A percentile compares a stretch with the other conserved stretches of the same genome.
These are phyloP conservation scores for Hortiboletus rubellus DNA, from an alignment of 1,284 basidiomycete species.

Conservation along the genomic window DNA sequence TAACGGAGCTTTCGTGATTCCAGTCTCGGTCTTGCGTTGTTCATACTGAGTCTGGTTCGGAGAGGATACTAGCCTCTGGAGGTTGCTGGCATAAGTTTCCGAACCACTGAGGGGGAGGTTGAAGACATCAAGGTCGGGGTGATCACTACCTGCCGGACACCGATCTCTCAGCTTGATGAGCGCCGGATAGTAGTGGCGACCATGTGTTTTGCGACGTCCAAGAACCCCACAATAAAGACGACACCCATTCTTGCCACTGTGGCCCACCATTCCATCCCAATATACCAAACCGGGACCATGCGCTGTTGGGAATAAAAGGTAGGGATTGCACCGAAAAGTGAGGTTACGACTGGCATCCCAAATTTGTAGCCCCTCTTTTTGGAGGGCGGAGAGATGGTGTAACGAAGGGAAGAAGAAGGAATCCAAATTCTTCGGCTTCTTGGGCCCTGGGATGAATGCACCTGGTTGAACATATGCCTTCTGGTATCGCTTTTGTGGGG, in stretches of 20 bases:
- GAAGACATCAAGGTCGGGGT: neutral
- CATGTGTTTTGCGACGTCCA: neutral
- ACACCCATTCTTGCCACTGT: constrained; percentile 7
- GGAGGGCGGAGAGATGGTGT: no score
- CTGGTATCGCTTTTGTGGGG: no score
- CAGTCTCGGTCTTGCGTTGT: no score
- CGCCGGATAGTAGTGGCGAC: no score
- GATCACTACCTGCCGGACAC: neutral
- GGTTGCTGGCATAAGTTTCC: neutral
- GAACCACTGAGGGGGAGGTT: neutral
- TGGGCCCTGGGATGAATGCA: no score
- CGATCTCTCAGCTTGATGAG: neutral
- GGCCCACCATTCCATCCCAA: constrained; percentile 6
- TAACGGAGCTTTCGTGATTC: no score
- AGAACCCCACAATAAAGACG: constrained; percentile 2
- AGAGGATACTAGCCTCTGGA: neutral
- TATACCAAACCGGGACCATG: neutral
- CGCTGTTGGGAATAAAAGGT: neutral
- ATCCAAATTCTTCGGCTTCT: no score
- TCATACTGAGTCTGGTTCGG: neutral
- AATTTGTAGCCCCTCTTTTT: no score
- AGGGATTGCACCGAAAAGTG: no score
- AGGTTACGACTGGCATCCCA: no score
- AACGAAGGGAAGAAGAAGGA: no score
- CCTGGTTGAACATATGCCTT: no score